Evolutionary conservation across 306 rosid genomes (phyloP), one percentile per base, ranked within the genome.

Genomic region (Ochetophila trinervis): DNA sequence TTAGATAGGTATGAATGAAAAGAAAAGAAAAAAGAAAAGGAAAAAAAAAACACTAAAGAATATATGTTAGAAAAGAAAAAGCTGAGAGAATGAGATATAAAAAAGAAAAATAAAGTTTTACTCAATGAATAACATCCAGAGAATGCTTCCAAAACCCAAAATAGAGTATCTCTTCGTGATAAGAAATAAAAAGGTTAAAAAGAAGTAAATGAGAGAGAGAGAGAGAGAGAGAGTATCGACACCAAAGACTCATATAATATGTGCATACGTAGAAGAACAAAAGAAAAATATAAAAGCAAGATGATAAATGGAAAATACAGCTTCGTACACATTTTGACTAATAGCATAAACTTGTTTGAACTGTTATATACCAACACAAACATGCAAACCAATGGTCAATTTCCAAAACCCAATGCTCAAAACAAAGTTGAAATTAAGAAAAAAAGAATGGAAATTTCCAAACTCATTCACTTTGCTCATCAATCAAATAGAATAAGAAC

Each of bases 231-330:
- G 32, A 27, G 32, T 27, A 27, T 27, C 32, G 32, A 27, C 32
- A 4, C 32, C 70, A 47, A 53, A 67, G 62, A 57, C 3, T 42
- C 20, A 63, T 50, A 56, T 71, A 65, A 56, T 71, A 65, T 37
- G 9, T 44, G n/a, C 12, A 71, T 59, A 56, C 70, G 64, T 71
- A 53, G 45, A 27, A 27, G 3, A 2, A 27, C n/a, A n/a, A n/a
- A n/a, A n/a, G n/a, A 27, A 27, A 27, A 27, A 65, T 36, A n/a
- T 52, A 16, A 3, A 5, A 17, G 23, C n/a, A 34, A 65, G 52
- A 53, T 17, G 48, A 21, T 47, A 60, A 72, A 74, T 74, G 53
- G 79, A 68, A 79, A 84, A 70, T 79, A 78, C 80, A 83, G 79
- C 67, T 72, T 51, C 48, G 21, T 50, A 58, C 78, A 55, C 69